These are phyloP conservation scores for Bonnemaisonia californica DNA, from an alignment of 31 red algal species.

Conservation along the genomic window DNA sequence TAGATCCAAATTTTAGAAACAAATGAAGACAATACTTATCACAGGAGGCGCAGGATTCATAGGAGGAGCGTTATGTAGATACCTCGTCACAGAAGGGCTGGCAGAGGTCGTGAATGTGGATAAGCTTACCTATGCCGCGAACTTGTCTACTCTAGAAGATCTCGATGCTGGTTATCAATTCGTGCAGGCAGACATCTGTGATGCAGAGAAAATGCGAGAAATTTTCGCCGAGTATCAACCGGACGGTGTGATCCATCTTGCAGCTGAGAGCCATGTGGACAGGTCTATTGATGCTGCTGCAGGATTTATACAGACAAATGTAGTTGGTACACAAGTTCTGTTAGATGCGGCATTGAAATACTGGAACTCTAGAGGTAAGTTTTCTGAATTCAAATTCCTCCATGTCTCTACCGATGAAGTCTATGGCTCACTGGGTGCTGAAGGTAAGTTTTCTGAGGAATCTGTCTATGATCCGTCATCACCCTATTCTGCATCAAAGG, in stretches of 20 bases:
- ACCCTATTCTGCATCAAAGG: constrained; percentile 24
- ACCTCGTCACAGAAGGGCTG: background rate
- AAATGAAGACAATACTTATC: constrained; percentile 5
- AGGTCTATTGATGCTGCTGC: constrained; percentile 3
- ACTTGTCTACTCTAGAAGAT: background rate
- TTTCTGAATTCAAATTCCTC: constrained; percentile 2
- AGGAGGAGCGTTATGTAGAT: constrained; percentile 5
- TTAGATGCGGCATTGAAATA: constrained; percentile 2
- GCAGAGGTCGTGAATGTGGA: constrained; percentile 20
- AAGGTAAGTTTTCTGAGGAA: background rate
- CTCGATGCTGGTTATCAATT: constrained; percentile 13
- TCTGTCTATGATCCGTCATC: constrained; percentile 9
- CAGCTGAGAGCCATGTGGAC: constrained; percentile 19
- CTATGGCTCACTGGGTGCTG: constrained; percentile 1
- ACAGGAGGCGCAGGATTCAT: constrained; percentile 26
- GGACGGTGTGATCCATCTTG: constrained; percentile 5
- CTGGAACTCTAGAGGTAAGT: constrained; percentile 3
- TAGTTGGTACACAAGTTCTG: constrained; percentile 12
- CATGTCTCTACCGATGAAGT: constrained; percentile 37
- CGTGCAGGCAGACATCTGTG: constrained; percentile 27
- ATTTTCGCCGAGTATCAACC: constrained; percentile 9
- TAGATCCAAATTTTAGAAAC: too few species aligned
- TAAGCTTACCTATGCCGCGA: constrained; percentile 30
- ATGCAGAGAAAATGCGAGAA: background rate
- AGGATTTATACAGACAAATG: constrained; percentile 23